These are phyloP conservation scores for Linderniella brevidens DNA, from an alignment of 257 asterid genomes.

Conservation along the genomic window DNA sequence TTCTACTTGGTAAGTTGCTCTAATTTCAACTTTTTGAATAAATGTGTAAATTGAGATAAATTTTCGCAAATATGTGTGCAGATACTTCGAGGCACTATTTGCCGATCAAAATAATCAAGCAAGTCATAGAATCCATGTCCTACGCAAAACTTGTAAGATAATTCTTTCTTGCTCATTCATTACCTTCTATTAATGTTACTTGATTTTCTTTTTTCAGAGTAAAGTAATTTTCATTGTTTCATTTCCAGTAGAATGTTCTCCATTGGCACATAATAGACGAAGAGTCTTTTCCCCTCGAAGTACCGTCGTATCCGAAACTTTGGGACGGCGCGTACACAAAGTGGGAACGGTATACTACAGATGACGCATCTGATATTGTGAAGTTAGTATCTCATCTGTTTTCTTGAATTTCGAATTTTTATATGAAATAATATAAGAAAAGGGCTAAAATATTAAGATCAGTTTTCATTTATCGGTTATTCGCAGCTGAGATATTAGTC, in stretches of 20 bases:
- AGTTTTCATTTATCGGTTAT: too few relatives aligned
- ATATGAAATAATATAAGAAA: too few relatives aligned
- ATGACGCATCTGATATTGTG: conserved; percentile 70
- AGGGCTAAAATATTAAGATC: too few relatives aligned
- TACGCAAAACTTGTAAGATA: conserved; percentile 73
- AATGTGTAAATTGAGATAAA: background rate
- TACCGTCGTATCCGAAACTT: conserved; percentile 77
- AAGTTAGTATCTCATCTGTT: conserved; percentile 30
- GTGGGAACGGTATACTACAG: conserved; percentile 50
- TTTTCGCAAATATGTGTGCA: conserved; percentile 12
- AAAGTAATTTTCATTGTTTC: conserved; percentile 4
- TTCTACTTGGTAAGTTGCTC: conserved; percentile 53
- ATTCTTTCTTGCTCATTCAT: background rate
- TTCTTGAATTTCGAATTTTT: background rate
- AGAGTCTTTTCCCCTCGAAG: conserved; percentile 85
- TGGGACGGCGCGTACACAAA: conserved; percentile 74
- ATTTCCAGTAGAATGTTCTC: conserved; percentile 56
- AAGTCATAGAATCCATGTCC: conserved; percentile 88
- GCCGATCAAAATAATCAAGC: conserved; percentile 60
- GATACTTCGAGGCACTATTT: conserved; percentile 86
- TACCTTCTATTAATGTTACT: background rate
- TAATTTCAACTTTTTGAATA: background rate
- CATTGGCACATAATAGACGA: conserved; percentile 98
- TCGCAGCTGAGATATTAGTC: conserved; percentile 71
- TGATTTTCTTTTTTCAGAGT: background rate